Percentiles rank a stretch among this genome's conserved stretches.
These are phyloP conservation scores for Mycena vitilis DNA, from an alignment of 768 basidiomycete genomes.

Conservation along the genomic window DNA sequence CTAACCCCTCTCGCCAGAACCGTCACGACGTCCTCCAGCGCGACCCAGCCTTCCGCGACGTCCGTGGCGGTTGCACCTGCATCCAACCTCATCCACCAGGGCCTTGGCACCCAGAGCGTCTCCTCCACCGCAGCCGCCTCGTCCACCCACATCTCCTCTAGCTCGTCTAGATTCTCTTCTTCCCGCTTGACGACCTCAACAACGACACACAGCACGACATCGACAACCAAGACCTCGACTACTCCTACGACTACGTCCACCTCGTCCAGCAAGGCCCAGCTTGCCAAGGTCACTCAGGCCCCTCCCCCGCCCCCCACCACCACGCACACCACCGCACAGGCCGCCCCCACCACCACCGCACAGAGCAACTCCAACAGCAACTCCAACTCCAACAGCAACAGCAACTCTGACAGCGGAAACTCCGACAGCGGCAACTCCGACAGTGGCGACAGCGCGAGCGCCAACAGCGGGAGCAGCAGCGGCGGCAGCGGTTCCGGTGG, in stretches of 20 bases:
- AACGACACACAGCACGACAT: constrained; percentile 36
- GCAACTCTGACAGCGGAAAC: constrained; percentile 24
- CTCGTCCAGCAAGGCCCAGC: constrained; percentile 14
- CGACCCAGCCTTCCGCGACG: constrained; percentile 18
- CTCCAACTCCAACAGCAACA: constrained; percentile 32
- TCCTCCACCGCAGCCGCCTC: constrained; percentile 32
- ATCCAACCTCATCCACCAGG: constrained; percentile 38
- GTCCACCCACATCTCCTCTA: constrained; percentile 28
- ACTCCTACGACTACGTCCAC: constrained; percentile 33
- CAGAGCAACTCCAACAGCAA: constrained; percentile 7
- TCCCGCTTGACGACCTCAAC: constrained; percentile 38
- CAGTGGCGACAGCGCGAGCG: neutral
- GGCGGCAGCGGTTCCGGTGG: constrained; percentile 44
- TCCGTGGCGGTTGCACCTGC: constrained; percentile 37
- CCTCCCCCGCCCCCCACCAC: constrained; percentile 9
- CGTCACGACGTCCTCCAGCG: constrained; percentile 18
- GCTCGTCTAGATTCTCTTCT: constrained; percentile 31
- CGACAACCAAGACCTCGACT: constrained; percentile 34
- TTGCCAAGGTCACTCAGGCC: constrained; percentile 21
- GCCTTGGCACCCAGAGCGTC: constrained; percentile 23
- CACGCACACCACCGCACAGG: constrained; percentile 18
- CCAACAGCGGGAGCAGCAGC: constrained; percentile 30
- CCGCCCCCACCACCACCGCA: constrained; percentile 7
- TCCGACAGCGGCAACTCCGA: constrained; percentile 25
- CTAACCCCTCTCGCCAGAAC: neutral